These are phyloP conservation scores for Dioscorea zingiberensis DNA, from an alignment of 106 monocot genomes.

Conservation along the genomic window DNA sequence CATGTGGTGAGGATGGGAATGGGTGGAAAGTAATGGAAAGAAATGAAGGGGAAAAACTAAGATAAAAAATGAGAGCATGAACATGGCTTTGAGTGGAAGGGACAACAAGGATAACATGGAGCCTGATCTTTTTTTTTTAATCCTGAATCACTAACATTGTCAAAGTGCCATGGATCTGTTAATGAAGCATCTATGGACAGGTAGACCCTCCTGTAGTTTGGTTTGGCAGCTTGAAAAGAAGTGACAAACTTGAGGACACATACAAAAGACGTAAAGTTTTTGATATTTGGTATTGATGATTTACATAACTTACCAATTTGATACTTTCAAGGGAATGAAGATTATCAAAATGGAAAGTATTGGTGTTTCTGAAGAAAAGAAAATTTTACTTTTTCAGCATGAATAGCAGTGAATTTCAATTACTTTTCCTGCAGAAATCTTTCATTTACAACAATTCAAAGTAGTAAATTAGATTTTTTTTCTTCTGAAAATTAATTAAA, in stretches of 20 bases:
- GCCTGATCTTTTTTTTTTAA: conserved; percentile 18
- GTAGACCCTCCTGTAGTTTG: conserved; percentile 29
- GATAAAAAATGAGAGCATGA: conserved; percentile 8
- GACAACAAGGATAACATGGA: conserved; percentile 44
- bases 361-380: no score
- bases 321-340: not conserved
- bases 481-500: no score
- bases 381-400: no score
- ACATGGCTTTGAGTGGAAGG: conserved; percentile 72
- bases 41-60: conserved; percentile 4
- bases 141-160: conserved; percentile 1
- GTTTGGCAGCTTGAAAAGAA: conserved; percentile 4
- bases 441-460: no score
- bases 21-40: conserved; percentile 43
- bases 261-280: conserved; percentile 15
- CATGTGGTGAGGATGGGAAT: conserved; percentile 27
- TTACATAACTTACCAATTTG: not conserved
- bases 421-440: no score
- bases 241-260: conserved; percentile 3
- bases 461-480: no score
- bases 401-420: no score
- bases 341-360: not conserved
- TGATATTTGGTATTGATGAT: not conserved
- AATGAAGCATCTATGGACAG: conserved; percentile 12
- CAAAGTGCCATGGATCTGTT: not conserved